phyloP scores from a whole-genome alignment of 164 flowering plant genomes.

The Magnolia sinica region DNA sequence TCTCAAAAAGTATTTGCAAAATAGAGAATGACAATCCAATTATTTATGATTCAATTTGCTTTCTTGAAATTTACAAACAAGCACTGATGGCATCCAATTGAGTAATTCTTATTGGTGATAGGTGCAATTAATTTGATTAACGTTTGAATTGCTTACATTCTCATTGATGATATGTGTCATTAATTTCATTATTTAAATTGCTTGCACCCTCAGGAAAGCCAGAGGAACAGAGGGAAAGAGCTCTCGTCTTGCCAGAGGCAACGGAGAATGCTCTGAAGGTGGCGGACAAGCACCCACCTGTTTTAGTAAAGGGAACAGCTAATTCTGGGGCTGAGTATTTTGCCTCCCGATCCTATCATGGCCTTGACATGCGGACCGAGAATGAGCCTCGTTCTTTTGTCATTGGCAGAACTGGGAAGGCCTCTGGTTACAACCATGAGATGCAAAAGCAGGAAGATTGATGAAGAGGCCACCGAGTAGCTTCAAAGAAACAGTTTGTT shows the following conservation, averaged over 20 bases:
- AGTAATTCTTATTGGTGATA: not conserved
- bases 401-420: constrained; percentile 78
- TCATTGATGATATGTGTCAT: not conserved
- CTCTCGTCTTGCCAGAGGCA: constrained; percentile 44
- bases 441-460: constrained; percentile 14
- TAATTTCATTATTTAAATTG: not conserved
- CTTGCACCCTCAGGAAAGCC: constrained; percentile 6
- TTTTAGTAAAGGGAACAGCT: constrained; percentile 39
- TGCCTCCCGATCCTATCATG: constrained; percentile 65
- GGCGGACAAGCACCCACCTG: constrained; percentile 33
- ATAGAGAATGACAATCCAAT: too few species aligned
- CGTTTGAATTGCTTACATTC: not conserved
- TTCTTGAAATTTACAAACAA: not conserved
- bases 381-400: constrained; percentile 39
- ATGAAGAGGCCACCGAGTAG: not conserved
- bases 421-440: constrained; percentile 78
- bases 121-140: not conserved
- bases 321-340: constrained; percentile 79
- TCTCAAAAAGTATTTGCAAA: too few species aligned
- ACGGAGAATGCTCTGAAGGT: constrained; percentile 68
- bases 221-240: constrained; percentile 34
- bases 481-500: too few species aligned
- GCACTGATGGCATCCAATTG: not conserved
- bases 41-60: too few species aligned
- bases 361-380: constrained; percentile 56